These are phyloP conservation scores for Linanthus parryae DNA, from an alignment of 148 eudicot genomes.

Conservation along the genomic window DNA sequence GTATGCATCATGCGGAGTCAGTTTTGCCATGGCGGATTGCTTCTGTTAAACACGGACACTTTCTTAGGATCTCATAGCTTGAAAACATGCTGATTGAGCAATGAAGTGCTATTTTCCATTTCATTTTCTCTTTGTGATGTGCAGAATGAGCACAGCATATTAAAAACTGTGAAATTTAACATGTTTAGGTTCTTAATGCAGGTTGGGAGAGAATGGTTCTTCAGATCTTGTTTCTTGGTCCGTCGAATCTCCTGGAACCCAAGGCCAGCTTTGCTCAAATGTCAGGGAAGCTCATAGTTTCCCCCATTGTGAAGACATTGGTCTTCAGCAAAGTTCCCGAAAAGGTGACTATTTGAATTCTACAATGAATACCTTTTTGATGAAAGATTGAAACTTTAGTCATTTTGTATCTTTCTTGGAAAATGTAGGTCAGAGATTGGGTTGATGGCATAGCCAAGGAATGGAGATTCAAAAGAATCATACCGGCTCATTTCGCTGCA, in stretches of 20 bases:
- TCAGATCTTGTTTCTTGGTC: slow-evolving; percentile 94
- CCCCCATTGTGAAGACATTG: slow-evolving; percentile 93
- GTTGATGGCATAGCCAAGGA: slow-evolving; percentile 67
- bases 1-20: no score
- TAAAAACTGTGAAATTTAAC: neutral
- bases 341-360: no score
- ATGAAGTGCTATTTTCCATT: no score
- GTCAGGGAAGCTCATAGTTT: slow-evolving; percentile 95
- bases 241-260: slow-evolving; percentile 93
- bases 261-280: slow-evolving; percentile 86
- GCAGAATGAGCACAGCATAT: no score
- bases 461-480: slow-evolving; percentile 95
- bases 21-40: no score
- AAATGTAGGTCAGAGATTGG: slow-evolving; percentile 83
- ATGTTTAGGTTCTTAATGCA: slow-evolving; percentile 17
- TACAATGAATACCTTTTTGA: neutral
- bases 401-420: neutral
- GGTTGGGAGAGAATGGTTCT: slow-evolving; percentile 99
- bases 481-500: slow-evolving; percentile 93
- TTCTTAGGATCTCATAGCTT: no score
- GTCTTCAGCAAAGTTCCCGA: slow-evolving; percentile 99
- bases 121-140: no score
- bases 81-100: no score
- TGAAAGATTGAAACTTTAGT: neutral
- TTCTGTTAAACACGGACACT: no score